phyloP scores from a whole-genome alignment of 2,329 filamentous ascomycete genomes.

The Scopulariopsis brevicaulis region DNA sequence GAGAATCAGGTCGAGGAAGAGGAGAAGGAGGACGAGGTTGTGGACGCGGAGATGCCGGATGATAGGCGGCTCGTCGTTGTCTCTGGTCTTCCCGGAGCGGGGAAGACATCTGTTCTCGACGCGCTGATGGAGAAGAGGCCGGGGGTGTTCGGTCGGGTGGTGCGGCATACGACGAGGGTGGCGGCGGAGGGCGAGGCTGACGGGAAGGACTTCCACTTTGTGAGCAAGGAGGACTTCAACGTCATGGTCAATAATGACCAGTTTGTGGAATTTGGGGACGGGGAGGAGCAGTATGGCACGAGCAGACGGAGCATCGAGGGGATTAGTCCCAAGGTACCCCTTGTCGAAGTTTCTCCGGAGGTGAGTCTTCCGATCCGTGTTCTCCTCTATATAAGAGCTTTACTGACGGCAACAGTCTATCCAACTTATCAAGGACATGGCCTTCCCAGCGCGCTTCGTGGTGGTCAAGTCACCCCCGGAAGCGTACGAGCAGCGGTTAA shows the following conservation, averaged over 20 bases:
- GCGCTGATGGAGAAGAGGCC: constrained; percentile 52
- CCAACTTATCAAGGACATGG: constrained; percentile 45
- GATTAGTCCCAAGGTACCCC: constrained; percentile 46
- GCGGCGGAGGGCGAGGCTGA: constrained; percentile 37
- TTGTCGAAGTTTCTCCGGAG: constrained; percentile 40
- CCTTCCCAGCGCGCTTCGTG: constrained; percentile 42
- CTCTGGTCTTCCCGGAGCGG: constrained; percentile 49
- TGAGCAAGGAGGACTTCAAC: constrained; percentile 42
- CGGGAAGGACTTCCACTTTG: constrained; percentile 40
- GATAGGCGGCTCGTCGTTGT: constrained; percentile 51
- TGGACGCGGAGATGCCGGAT: constrained; percentile 25
- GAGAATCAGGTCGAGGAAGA: constrained; percentile 25
- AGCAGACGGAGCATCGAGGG: constrained; percentile 39
- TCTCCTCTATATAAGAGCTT: background rate
- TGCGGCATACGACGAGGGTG: constrained; percentile 41
- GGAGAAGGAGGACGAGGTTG: constrained; percentile 19
- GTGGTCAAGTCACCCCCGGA: constrained; percentile 32
- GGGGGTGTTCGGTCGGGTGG: constrained; percentile 50
- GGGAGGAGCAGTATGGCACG: constrained; percentile 42
- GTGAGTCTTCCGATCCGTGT: constrained; percentile 25
- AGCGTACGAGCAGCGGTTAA: background rate
- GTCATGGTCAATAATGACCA: constrained; percentile 48
- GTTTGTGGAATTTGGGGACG: constrained; percentile 43
- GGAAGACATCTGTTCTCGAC: constrained; percentile 52
- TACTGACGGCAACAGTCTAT: constrained; percentile 27